These are phyloP conservation scores for Nephelium lappaceum DNA, from an alignment of 345 rosid species.

Conservation along the genomic window DNA sequence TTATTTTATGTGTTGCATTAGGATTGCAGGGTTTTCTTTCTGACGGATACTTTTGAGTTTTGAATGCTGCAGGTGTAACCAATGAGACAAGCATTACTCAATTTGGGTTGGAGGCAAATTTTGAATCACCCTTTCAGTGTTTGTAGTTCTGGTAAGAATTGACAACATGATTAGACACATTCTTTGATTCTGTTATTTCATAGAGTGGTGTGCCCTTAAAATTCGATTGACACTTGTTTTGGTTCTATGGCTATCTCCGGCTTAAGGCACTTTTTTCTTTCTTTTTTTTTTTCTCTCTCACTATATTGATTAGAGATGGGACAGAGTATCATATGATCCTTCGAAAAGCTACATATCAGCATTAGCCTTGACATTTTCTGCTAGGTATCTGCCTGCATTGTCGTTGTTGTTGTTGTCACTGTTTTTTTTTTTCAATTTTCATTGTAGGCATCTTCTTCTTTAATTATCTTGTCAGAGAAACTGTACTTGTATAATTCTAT, in stretches of 20 bases:
- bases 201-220: not conserved
- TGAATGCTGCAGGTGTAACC: conserved; percentile 42
- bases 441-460: not conserved
- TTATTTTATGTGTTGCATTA: conserved; percentile 3
- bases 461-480: not conserved
- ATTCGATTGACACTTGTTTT: not conserved
- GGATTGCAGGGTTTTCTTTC: conserved; percentile 16
- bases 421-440: too few species aligned
- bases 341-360: not conserved
- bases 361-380: not conserved
- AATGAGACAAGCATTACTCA: conserved; percentile 9
- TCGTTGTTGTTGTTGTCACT: not conserved
- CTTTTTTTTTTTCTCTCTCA: not conserved
- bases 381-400: not conserved
- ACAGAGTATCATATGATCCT: not conserved
- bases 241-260: not conserved
- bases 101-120: not conserved
- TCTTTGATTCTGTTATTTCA: not conserved
- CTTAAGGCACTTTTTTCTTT: not conserved
- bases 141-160: conserved; percentile 15
- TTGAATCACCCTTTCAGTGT: not conserved
- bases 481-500: not conserved
- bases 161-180: not conserved
- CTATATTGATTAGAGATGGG: not conserved
- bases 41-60: conserved; percentile 27